Percentiles rank a stretch among this genome's conserved stretches.
Conservation (phyloP, 2,329 filamentous ascomycete genomes). For the Colletotrichum lupini region DNA sequence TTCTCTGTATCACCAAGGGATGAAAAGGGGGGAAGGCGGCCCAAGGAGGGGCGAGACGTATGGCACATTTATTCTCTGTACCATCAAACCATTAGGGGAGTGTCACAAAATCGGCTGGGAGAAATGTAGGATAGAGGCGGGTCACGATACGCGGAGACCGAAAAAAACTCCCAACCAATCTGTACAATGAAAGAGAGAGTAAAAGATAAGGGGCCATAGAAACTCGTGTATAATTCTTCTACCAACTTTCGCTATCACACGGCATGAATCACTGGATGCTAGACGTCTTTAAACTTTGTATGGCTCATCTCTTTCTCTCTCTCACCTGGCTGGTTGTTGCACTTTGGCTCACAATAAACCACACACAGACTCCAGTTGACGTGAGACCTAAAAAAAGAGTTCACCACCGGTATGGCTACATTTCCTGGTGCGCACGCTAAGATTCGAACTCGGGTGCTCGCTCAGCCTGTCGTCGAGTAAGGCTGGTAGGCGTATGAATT, state of each 20-base stretch:
- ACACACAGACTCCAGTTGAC: too few relatives aligned
- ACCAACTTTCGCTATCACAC: background rate
- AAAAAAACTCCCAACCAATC: conserved; percentile 9
- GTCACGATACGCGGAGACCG: background rate
- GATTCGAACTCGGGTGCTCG: too few relatives aligned
- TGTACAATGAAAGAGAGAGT: conserved; percentile 29
- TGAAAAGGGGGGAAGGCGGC: background rate
- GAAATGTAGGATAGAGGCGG: conserved; percentile 27
- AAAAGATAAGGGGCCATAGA: background rate
- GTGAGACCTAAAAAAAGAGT: too few relatives aligned
- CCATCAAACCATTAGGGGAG: conserved; percentile 7
- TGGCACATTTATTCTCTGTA: conserved; percentile 17
- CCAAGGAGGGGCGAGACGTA: background rate
- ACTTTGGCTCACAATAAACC: too few relatives aligned
- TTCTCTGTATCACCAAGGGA: conserved; percentile 19
- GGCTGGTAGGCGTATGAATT: too few relatives aligned
- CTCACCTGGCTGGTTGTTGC: too few relatives aligned
- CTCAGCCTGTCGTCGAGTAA: too few relatives aligned
- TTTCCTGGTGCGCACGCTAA: too few relatives aligned
- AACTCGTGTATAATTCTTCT: conserved; percentile 18
- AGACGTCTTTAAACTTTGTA: too few relatives aligned
- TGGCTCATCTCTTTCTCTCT: too few relatives aligned
- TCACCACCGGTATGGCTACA: too few relatives aligned
- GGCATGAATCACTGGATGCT: background rate
- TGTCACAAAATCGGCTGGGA: background rate